phyloP scores from a whole-genome alignment of 2,329 filamentous ascomycete species.

The Fonsecaea pedrosoi region DNA sequence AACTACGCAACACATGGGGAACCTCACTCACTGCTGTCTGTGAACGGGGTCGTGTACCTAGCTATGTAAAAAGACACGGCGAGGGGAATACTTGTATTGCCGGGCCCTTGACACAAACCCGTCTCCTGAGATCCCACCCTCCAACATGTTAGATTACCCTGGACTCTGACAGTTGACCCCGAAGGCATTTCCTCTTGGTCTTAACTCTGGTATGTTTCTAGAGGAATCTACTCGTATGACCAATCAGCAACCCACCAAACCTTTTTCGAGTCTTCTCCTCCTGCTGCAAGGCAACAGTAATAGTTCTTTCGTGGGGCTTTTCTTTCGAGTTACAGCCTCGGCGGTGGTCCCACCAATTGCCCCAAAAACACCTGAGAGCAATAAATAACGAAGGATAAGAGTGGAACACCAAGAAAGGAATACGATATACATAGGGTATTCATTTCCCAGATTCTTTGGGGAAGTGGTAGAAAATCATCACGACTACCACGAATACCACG shows the following conservation, averaged over 20 bases:
- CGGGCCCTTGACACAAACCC: neutral
- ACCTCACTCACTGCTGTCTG: no score
- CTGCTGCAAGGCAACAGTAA: neutral
- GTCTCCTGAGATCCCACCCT: neutral
- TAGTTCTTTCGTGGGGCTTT: neutral
- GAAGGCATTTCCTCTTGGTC: neutral
- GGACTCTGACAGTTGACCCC: neutral
- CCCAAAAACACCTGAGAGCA: neutral
- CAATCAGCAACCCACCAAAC: neutral
- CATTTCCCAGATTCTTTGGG: neutral
- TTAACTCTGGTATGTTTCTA: neutral
- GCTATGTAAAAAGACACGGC: neutral
- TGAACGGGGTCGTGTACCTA: no score
- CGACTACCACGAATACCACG: neutral
- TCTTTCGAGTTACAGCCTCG: neutral
- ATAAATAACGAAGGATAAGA: neutral
- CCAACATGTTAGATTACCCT: neutral
- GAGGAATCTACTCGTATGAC: no score
- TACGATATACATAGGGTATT: no score
- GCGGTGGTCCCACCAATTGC: neutral
- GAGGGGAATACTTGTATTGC: slow-evolving; percentile 15
- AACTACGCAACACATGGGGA: neutral
- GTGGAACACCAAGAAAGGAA: no score
- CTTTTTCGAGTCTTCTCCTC: neutral
- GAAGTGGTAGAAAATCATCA: no score